Conservation (phyloP, 768 basidiomycete genomes). For the Suillus americanus region DNA sequence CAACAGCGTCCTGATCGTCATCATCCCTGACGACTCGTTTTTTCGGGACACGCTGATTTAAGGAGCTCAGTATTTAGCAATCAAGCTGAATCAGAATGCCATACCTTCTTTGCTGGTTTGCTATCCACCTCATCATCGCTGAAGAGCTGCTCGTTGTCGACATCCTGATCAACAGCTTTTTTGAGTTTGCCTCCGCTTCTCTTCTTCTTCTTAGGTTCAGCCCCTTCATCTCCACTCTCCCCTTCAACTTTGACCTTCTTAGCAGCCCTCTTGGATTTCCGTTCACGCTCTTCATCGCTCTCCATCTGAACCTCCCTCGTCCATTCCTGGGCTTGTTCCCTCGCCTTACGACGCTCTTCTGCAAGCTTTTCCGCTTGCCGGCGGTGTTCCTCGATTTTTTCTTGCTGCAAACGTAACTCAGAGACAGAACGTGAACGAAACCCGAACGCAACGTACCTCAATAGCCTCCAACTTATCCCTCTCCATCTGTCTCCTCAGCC, state of each 20-base stretch:
- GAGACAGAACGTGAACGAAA: background rate
- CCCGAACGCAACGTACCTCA: conserved; percentile 50
- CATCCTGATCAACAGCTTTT: conserved; percentile 49
- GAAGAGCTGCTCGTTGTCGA: conserved; percentile 66
- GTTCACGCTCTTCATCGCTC: conserved; percentile 81
- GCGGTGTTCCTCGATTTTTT: conserved; percentile 62
- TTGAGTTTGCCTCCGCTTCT: conserved; percentile 69
- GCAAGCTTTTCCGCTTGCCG: conserved; percentile 75
- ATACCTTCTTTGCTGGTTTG: conserved; percentile 69
- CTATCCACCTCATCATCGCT: conserved; percentile 63
- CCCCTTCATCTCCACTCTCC: conserved; percentile 52
- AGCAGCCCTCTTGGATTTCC: conserved; percentile 52
- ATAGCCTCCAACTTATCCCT: conserved; percentile 59
- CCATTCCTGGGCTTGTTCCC: conserved; percentile 82
- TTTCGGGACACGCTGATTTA: conserved; percentile 48
- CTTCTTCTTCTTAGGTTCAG: conserved; percentile 74
- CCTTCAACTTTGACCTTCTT: conserved; percentile 53
- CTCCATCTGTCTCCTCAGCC: conserved; percentile 79
- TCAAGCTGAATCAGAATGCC: conserved; percentile 10
- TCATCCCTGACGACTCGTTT: conserved; percentile 79
- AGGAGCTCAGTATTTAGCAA: background rate
- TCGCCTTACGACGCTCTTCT: conserved; percentile 69
- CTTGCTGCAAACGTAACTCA: conserved; percentile 40
- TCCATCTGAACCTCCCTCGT: conserved; percentile 61
- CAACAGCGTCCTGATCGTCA: conserved; percentile 66